These are phyloP conservation scores for Kwoniella mangroviensis DNA, from an alignment of 768 basidiomycete species.

Conservation along the genomic window DNA sequence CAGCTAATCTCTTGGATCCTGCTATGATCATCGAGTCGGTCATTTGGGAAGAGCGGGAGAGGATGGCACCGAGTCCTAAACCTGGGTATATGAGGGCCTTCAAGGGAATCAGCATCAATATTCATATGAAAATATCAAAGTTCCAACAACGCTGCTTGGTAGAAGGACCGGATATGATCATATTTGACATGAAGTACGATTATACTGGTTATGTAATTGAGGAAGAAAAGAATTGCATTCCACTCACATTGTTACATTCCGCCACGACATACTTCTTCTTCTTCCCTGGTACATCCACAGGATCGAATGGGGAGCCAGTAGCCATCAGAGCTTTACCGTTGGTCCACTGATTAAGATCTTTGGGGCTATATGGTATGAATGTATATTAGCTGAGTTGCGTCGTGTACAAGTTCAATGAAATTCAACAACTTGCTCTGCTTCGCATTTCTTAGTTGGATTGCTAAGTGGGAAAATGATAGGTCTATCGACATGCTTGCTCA, in stretches of 20 bases:
- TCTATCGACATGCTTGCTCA: constrained; percentile 71
- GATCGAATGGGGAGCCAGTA: constrained; percentile 82
- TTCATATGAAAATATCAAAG: too few species aligned
- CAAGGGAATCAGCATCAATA: too few species aligned
- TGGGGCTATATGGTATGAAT: constrained; percentile 33
- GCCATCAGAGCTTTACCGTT: constrained; percentile 78
- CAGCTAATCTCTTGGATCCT: constrained; percentile 73
- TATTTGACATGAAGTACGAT: too few species aligned
- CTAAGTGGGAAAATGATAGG: constrained; percentile 84
- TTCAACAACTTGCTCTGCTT: constrained; percentile 57
- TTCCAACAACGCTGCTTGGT: too few species aligned
- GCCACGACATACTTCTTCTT: constrained; percentile 61
- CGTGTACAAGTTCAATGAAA: background rate
- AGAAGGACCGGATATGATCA: too few species aligned
- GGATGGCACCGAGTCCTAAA: constrained; percentile 77
- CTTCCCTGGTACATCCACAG: constrained; percentile 59
- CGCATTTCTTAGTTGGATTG: constrained; percentile 77
- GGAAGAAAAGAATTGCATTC: background rate
- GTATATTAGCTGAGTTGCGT: background rate
- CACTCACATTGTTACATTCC: constrained; percentile 57
- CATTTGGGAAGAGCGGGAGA: constrained; percentile 68
- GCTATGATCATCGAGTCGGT: constrained; percentile 86
- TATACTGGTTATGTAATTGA: too few species aligned
- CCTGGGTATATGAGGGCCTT: constrained; percentile 76
- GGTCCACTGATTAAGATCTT: constrained; percentile 65